Conservation (phyloP, 257 asterid genomes). For the Gentiana dahurica region DNA sequence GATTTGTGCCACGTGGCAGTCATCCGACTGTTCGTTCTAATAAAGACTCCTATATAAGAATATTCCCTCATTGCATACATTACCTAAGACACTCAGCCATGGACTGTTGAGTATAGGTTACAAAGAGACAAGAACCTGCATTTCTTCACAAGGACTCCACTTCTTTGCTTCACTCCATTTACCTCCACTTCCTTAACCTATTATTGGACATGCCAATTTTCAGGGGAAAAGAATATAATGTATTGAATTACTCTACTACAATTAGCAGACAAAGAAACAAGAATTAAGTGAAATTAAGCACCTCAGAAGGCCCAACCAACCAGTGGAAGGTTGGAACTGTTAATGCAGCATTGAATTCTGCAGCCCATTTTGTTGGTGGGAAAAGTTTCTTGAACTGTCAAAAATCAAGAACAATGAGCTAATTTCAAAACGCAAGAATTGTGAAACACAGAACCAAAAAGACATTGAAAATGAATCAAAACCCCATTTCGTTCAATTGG, state of each 20-base stretch:
- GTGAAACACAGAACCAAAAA: no score
- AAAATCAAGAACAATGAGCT: background rate
- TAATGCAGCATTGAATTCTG: conserved; percentile 77
- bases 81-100: no score
- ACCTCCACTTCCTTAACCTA: conserved; percentile 86
- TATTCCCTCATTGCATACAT: no score
- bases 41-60: no score
- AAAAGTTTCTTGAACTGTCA: conserved; percentile 75
- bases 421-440: no score
- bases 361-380: conserved; percentile 93
- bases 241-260: background rate
- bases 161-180: conserved; percentile 71
- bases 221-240: background rate
- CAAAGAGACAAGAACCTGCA: conserved; percentile 45
- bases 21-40: no score
- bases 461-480: no score
- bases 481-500: no score
- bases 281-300: conserved; percentile 10
- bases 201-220: conserved; percentile 1
- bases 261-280: background rate
- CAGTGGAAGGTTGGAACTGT: conserved; percentile 94
- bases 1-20: no score
- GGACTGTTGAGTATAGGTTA: background rate
- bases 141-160: conserved; percentile 92
- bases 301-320: conserved; percentile 97